Evolutionary conservation across 2,329 filamentous ascomycete species (phyloP), one percentile per base, ranked within the genome.

Genomic region (Curvularia verruculosa): DNA sequence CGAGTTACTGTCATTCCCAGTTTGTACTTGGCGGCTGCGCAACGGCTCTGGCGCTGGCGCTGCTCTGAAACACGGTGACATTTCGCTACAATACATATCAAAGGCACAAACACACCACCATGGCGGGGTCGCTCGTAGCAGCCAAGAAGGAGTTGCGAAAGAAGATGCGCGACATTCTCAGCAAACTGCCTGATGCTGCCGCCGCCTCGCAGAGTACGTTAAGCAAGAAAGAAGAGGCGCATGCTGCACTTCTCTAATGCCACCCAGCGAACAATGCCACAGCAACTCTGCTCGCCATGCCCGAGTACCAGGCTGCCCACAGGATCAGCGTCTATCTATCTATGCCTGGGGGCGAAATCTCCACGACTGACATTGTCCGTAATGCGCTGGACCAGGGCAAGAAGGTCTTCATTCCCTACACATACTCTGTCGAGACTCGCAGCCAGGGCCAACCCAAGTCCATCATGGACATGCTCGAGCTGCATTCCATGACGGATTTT

Each of bases 401-500:
- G 78, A 82, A 88, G 59, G 92, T 99, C 56, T 98, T 92, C 75
- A 88, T 99, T 46, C 95, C 95, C 0, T 97, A 95, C 73, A 88
- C 96, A 50, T 88, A 95, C 78, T 87, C 83, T 67, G 81, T 81
- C 28, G 80, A 80, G 4, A 26, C 48, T 18, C 68, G 74, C 13
- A 60, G 64, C 23, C 62, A 72, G 5, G 74, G 75, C 26, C 79
- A 80, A 54, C 84, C 86, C 5, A 79, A 71, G 5, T 90, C 90
- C 15, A 84, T 95, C 52, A 99, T 99, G 95, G 92, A 97, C 71
- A 98, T 99, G 95, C 86, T 99, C 21, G 87, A 87, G 60, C 81
- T 99, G 39, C 80, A 83, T 54, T 88, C 87, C 24, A 75, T 91
- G 49, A 79, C 85, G 26, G 95, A 99, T 74, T 96, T 93, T 75